These are phyloP conservation scores for Hygrophorus russula DNA, from an alignment of 768 basidiomycete species.

Conservation along the genomic window DNA sequence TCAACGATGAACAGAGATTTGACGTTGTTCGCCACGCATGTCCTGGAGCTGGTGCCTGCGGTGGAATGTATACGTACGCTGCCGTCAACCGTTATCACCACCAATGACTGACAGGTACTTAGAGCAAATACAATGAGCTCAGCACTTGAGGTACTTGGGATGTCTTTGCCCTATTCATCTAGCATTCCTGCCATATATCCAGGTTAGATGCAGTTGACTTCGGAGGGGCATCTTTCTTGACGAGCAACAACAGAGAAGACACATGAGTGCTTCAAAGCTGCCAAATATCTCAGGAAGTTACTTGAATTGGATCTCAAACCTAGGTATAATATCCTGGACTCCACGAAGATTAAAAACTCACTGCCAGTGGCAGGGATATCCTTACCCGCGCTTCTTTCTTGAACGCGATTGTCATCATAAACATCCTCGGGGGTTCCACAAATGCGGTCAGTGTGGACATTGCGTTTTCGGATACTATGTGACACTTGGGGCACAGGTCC, in stretches of 20 bases:
- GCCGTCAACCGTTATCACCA: not conserved
- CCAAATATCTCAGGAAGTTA: slow-evolving; percentile 62
- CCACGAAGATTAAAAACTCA: not conserved
- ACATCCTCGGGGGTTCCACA: slow-evolving; percentile 77
- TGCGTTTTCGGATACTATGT: not conserved
- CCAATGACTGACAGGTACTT: not conserved
- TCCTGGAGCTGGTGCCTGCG: slow-evolving; percentile 76
- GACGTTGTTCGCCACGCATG: slow-evolving; percentile 83
- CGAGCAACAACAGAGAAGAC: slow-evolving; percentile 45
- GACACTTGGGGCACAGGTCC: slow-evolving; percentile 35
- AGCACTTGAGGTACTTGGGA: slow-evolving; percentile 72
- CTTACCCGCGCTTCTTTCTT: slow-evolving; percentile 62
- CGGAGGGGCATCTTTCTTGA: not conserved
- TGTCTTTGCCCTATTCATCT: slow-evolving; percentile 78
- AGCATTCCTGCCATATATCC: slow-evolving; percentile 67
- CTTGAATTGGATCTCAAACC: slow-evolving; percentile 77
- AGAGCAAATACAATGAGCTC: slow-evolving; percentile 87
- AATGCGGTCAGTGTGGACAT: slow-evolving; percentile 51
- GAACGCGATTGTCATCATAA: slow-evolving; percentile 75
- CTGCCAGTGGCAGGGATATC: slow-evolving; percentile 35
- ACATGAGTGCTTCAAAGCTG: slow-evolving; percentile 75
- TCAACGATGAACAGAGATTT: slow-evolving; percentile 68
- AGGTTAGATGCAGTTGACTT: slow-evolving; percentile 25
- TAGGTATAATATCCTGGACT: slow-evolving; percentile 25
- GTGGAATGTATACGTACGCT: slow-evolving; percentile 76